Base-by-base conservation (phyloP, 352 stramenopile genomes). In the Phytophthora litchii region DNA sequence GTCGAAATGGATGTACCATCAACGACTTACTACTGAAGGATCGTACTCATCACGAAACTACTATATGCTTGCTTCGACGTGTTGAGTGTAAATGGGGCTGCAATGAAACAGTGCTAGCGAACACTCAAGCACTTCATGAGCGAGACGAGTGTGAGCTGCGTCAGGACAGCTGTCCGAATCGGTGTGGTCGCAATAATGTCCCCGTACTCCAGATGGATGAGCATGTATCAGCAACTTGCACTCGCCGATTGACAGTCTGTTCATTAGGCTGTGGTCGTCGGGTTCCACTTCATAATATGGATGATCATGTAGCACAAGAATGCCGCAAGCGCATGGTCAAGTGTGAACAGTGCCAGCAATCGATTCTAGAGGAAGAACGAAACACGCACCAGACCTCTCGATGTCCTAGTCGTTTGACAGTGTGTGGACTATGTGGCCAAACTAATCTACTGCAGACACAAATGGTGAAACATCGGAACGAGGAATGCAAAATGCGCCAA, bases 71-170 rank as follows among this genome's bases (percentile, higher is more conserved):
- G 1, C 58, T 91, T 20, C 81, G 82, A 11, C 74, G 74, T 27
- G 74, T 91, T 34, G 12, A 23, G 14, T 93, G 80, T 45, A 78
- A 80, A 45, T 89, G 80, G 71, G 48, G 69, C 10, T 91, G 84
- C 40, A 71, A 76, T 6, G 80, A 91, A 23, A 44, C 64, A 0
- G 70, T 91, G 5, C 19, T 86, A 4, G 79, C 76, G 3, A 68
- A 58, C 5, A 44, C 57, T 1, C 80, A 84, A 55, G 37, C 35
- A 4, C 11, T 64, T 31, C 84, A 93, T 27, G 84, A 93, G 42
- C 45, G 20, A 17, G 58, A 76, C 4, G 80, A 90, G 46, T 93
- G 84, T 53, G 40, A 77, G n/a, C 31, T 64, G 44, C 74, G 82
- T 11, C 49, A 78, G 49, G 14, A 85, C 0, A 41, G 55, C 9